These are phyloP conservation scores for Polychaeton citri DNA, from an alignment of 2,329 filamentous ascomycete genomes.

Conservation along the genomic window DNA sequence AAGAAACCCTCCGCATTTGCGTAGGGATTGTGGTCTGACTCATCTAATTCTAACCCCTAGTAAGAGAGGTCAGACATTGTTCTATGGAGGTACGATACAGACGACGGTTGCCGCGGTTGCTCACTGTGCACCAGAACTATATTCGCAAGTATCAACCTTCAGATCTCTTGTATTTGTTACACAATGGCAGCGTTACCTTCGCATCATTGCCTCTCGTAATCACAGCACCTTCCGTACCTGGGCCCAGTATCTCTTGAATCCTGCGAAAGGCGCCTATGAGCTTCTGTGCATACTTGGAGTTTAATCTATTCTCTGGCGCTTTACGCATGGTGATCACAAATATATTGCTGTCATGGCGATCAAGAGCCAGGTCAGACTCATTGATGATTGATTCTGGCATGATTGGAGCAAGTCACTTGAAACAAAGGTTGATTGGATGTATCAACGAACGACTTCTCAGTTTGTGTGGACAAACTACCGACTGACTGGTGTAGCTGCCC, in stretches of 20 bases:
- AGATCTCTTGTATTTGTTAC: too few species aligned
- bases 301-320: slow-evolving; percentile 41
- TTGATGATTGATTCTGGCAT: slow-evolving; percentile 21
- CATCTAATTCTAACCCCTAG: slow-evolving; percentile 22
- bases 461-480: too few species aligned
- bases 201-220: slow-evolving; percentile 39
- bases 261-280: slow-evolving; percentile 37
- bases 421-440: too few species aligned
- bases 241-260: slow-evolving; percentile 34
- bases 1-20: slow-evolving; percentile 24
- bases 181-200: too few species aligned
- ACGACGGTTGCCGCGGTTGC: too few species aligned
- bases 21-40: slow-evolving; percentile 20
- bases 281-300: slow-evolving; percentile 37
- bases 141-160: too few species aligned
- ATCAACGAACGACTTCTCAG: too few species aligned
- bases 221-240: slow-evolving; percentile 37
- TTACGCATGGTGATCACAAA: slow-evolving; percentile 43
- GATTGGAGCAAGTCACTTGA: too few species aligned
- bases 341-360: slow-evolving; percentile 31
- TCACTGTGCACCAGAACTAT: slow-evolving; percentile 38
- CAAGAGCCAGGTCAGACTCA: slow-evolving; percentile 29
- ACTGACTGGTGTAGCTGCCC: too few species aligned
- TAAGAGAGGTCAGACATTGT: background rate
- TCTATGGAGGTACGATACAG: background rate